Conservation (phyloP, 495 filamentous ascomycete species). For the Hyphodiscus hymeniophilus region DNA sequence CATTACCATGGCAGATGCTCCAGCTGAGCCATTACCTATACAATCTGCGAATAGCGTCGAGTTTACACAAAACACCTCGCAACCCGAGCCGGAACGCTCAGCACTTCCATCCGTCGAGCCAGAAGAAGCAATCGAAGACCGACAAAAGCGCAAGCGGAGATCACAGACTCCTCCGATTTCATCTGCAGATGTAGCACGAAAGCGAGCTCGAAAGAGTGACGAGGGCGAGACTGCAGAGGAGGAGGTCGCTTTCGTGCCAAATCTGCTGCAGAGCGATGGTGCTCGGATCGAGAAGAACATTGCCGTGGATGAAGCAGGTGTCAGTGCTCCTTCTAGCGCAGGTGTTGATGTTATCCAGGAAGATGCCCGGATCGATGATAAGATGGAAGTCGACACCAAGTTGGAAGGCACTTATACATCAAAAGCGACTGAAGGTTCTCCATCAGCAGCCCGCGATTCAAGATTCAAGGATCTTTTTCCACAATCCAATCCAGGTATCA, state of each 20-base stretch:
- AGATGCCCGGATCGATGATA: not conserved
- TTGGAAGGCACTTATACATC: not conserved
- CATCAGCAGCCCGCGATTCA: constrained; percentile 25
- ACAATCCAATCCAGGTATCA: constrained; percentile 6
- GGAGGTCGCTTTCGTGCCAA: not conserved
- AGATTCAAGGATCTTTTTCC: constrained; percentile 49
- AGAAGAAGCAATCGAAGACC: constrained; percentile 45
- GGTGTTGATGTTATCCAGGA: constrained; percentile 1
- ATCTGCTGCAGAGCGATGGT: constrained; percentile 3
- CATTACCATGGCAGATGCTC: not conserved
- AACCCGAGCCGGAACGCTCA: constrained; percentile 7
- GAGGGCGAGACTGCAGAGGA: not conserved
- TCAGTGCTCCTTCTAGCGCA: not conserved
- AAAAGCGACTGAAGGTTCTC: not conserved
- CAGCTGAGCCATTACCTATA: constrained; percentile 1
- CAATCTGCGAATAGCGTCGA: not conserved
- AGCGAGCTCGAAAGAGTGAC: constrained; percentile 30
- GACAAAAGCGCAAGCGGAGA: constrained; percentile 64
- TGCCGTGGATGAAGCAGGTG: constrained; percentile 1
- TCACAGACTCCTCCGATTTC: constrained; percentile 60
- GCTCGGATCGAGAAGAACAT: constrained; percentile 12
- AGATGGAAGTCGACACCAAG: not conserved
- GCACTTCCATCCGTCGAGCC: constrained; percentile 16
- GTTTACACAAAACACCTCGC: not conserved
- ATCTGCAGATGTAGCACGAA: constrained; percentile 31